Evolutionary conservation across 257 asterid species (phyloP).

Genomic region (Fraxinus excelsior): DNA sequence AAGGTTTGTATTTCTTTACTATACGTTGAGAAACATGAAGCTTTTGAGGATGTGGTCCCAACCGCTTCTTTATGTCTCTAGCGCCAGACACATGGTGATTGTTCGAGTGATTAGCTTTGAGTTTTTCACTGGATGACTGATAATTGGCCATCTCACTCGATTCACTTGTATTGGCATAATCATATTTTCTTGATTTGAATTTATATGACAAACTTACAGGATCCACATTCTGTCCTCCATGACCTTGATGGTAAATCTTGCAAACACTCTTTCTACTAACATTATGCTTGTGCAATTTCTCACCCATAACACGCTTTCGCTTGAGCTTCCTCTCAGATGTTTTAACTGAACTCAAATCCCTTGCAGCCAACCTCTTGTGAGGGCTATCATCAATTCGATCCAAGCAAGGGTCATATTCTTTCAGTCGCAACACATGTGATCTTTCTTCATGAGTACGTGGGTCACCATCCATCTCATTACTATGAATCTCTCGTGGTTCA

Average conservation of each 20-base stretch:
- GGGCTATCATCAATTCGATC: slow-evolving; percentile 35
- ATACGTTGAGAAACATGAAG: slow-evolving; percentile 55
- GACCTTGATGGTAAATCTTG: slow-evolving; percentile 35
- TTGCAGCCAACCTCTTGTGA: slow-evolving; percentile 31
- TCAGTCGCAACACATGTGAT: slow-evolving; percentile 33
- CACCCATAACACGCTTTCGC: slow-evolving; percentile 31
- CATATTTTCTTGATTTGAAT: slow-evolving; percentile 26
- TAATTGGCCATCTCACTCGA: slow-evolving; percentile 22
- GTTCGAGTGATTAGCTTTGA: slow-evolving; percentile 27
- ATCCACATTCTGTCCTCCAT: slow-evolving; percentile 36
- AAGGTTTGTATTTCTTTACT: slow-evolving; percentile 39
- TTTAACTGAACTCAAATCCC: slow-evolving; percentile 31
- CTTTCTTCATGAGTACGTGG: slow-evolving; percentile 33
- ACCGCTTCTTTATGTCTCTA: slow-evolving; percentile 60
- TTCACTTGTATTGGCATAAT: slow-evolving; percentile 31
- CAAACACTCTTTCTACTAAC: slow-evolving; percentile 43
- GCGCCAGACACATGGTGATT: slow-evolving; percentile 31
- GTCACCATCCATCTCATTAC: slow-evolving; percentile 33
- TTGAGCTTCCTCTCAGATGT: slow-evolving; percentile 32
- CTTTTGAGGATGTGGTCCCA: slow-evolving; percentile 53
- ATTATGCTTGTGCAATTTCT: slow-evolving; percentile 24
- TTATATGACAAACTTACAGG: slow-evolving; percentile 28
- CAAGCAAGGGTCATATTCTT: slow-evolving; percentile 32
- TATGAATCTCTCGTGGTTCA: slow-evolving; percentile 29
- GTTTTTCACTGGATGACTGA: slow-evolving; percentile 35